Evolutionary conservation across 2,329 filamentous ascomycete genomes (phyloP), one percentile per base, ranked within the genome.

Genomic region (Mycocentrospora acerina): DNA sequence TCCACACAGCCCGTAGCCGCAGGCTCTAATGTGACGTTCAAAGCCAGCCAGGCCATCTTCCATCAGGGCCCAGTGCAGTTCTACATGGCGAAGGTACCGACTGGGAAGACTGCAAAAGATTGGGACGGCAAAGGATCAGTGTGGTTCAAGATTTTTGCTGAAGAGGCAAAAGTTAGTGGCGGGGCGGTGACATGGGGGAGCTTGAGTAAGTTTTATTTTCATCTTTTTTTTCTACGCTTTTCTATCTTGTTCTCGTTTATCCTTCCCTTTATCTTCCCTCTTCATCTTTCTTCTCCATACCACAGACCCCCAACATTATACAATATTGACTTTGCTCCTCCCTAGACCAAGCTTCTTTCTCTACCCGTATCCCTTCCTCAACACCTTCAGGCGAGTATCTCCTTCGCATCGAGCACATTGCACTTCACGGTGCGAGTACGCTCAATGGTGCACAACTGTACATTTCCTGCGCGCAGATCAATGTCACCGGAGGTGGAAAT

Each of bases 321-420:
- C n/a, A n/a, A n/a, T n/a, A n/a, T n/a, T n/a, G n/a, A n/a, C n/a
- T n/a, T n/a, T n/a, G n/a, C n/a, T n/a, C n/a, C 24, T 15, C 6
- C 18, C 25, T 11, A 46, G 43, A 49, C 35, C 40, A 48, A 40
- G 51, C 46, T 2, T 36, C 49, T 8, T 52, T 58, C 41, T 59
- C 42, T 19, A 68, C 67, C 29, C 64, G 59, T 1, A 66, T 75
- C 22, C 72, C 72, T 2, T 57, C 52, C 18, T 60, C 57, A 26
- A 60, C 62, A 1, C 71, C 72, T 4, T 52, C 59, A 4, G 72
- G 72, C 9, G 62, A 75, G 43, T 75, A 75, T 51, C 57, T 76
- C 7, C 51, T 75, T 13, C 60, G 72, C 8, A 59, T 70, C 29
- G 72, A 76, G 56, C 72, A 75, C 37, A 71, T 76, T 37, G 71